Evolutionary conservation across 148 eudicot genomes (phyloP), one percentile per base, ranked within the genome.

Genomic region (Beta vulgaris): DNA sequence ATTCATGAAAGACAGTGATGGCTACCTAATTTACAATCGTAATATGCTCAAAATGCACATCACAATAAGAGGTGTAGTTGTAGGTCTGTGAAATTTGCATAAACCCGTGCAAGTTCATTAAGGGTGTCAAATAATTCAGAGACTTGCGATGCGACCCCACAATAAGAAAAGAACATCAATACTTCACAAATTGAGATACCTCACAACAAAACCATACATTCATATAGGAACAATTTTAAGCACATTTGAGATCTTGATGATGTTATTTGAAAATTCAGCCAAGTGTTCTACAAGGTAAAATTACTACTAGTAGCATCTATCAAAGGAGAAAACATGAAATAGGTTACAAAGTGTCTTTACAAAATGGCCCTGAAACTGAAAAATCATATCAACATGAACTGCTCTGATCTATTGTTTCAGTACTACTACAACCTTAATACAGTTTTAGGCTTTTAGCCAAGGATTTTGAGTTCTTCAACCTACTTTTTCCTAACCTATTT

Each of bases 401-500:
- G 67, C 66, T 73, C 73, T 71, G 67, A 55, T 73, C 73, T 79
- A 71, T 54, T 76, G 29, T 64, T 46, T 82, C 80, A 87, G 84
- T 73, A 65, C 35, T 73, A 65, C 35, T 75, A 84, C 86, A 88
- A 75, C 73, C 73, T 84, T 16, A 85, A 70, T 62, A 84, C 80
- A 80, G 79, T 84, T 74, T 84, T 81, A 21, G 84, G 76, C 81
- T 84, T 74, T 84, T 81, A 21, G 84, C 77, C n/a, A 78, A 7
- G n/a, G 88, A 77, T 72, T 79, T 85, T 10, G 88, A 82, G 40
- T 78, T 88, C 83, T 81, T 81, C 46, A 86, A 61, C 80, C 86
- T 86, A 73, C 80, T 84, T 68, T 82, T 87, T 49, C 83, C 89
- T 67, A 87, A 76, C 74, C 85, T 90, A 42, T 78, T 85, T n/a